Percentiles rank a stretch among this genome's conserved stretches.
phyloP scores from a whole-genome alignment of 2,329 filamentous ascomycete genomes.

The Dactylellina leptospora region DNA sequence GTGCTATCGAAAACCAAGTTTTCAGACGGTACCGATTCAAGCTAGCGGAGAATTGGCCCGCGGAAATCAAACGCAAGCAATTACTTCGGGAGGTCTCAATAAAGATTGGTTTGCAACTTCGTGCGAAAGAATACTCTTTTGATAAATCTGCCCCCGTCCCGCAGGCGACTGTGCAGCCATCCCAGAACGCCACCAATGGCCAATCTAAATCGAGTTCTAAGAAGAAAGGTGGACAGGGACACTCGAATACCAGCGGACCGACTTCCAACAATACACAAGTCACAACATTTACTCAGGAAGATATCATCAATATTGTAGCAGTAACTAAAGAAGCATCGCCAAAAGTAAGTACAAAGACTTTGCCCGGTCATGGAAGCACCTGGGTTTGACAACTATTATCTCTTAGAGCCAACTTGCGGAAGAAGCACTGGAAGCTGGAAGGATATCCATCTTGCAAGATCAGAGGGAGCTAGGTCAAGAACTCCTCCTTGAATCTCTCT shows the following conservation, averaged over 20 bases:
- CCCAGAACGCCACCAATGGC: constrained; percentile 59
- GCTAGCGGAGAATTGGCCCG: constrained; percentile 74
- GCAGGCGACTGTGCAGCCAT: constrained; percentile 60
- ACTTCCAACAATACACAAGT: constrained; percentile 56
- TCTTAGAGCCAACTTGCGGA: constrained; percentile 81
- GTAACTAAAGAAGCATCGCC: constrained; percentile 90
- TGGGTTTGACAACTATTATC: neutral
- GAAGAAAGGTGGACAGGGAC: constrained; percentile 63
- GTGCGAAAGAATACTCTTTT: constrained; percentile 79
- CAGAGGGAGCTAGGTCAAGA: constrained; percentile 97
- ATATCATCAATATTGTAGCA: constrained; percentile 91
- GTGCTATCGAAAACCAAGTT: constrained; percentile 76
- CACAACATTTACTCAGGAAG: constrained; percentile 79
- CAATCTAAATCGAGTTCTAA: constrained; percentile 34
- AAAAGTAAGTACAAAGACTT: constrained; percentile 67
- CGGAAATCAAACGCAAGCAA: constrained; percentile 76
- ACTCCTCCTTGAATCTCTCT: constrained; percentile 91
- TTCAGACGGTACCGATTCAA: constrained; percentile 78
- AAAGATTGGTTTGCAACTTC: constrained; percentile 88
- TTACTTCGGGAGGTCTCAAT: constrained; percentile 86
- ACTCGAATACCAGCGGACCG: constrained; percentile 58
- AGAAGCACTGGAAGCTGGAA: constrained; percentile 92
- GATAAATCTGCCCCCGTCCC: constrained; percentile 57
- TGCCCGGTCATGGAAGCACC: neutral
- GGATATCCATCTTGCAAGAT: constrained; percentile 93